A percentile compares a stretch with the other conserved stretches of the same genome.
These are phyloP conservation scores for Mentha longifolia DNA, from an alignment of 257 asterid species.

Conservation along the genomic window DNA sequence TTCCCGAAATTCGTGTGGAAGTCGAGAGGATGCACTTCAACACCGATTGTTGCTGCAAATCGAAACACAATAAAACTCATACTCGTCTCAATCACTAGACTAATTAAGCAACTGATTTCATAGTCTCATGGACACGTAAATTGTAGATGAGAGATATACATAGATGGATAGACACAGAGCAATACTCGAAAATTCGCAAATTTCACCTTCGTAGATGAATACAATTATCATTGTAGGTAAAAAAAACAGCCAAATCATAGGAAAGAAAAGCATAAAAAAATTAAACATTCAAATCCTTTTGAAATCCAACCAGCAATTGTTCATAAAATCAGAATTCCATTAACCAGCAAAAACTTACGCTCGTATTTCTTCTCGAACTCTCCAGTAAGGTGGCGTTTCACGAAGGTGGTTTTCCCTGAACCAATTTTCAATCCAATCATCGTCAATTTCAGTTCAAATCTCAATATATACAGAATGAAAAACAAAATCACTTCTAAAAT, in stretches of 20 bases:
- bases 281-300: too few relatives aligned
- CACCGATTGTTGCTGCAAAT: conserved; percentile 68
- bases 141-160: neutral
- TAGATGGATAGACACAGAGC: too few relatives aligned
- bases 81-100: neutral
- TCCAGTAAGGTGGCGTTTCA: conserved; percentile 83
- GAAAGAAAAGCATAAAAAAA: too few relatives aligned
- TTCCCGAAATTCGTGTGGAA: conserved; percentile 77
- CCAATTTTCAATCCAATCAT: neutral
- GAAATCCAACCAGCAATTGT: neutral
- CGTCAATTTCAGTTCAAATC: neutral
- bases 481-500: neutral
- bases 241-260: too few relatives aligned
- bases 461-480: neutral
- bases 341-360: conserved; percentile 38
- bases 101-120: neutral
- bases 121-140: neutral
- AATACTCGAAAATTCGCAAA: too few relatives aligned
- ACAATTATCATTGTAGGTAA: too few relatives aligned
- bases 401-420: conserved; percentile 79
- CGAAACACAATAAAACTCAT: neutral
- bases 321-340: neutral
- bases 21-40: conserved; percentile 78
- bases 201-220: too few relatives aligned
- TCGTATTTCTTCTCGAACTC: conserved; percentile 88